These are phyloP conservation scores for Durusdinium trenchii DNA, from an alignment of 73 alveolate genomes.

Conservation along the genomic window DNA sequence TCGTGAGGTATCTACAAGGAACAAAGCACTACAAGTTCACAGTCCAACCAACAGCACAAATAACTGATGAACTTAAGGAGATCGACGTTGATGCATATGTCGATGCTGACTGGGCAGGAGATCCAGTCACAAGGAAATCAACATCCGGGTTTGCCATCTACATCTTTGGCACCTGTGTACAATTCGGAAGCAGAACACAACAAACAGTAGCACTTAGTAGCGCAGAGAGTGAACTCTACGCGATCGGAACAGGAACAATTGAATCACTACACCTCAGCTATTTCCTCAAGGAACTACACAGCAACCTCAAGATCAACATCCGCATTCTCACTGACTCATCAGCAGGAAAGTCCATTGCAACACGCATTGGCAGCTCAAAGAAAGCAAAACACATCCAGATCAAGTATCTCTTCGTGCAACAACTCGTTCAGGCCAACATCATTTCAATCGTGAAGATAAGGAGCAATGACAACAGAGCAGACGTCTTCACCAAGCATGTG, in stretches of 20 bases:
- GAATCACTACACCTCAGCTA: not conserved
- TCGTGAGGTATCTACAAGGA: not conserved
- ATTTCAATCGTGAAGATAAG: not conserved
- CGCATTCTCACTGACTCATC: not conserved
- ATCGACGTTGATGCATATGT: not conserved
- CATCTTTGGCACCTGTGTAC: not conserved
- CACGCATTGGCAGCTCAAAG: not conserved
- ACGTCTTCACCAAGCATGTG: constrained; percentile 10
- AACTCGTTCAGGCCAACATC: not conserved
- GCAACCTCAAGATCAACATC: not conserved
- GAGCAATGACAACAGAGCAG: not conserved
- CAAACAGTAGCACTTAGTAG: not conserved
- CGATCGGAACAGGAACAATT: constrained; percentile 28
- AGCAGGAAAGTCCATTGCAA: constrained; percentile 30
- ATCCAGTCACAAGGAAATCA: constrained; percentile 19
- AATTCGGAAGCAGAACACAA: constrained; percentile 30
- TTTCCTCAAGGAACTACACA: not conserved
- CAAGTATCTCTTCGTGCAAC: constrained; percentile 11
- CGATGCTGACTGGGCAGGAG: constrained; percentile 54
- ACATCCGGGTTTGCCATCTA: not conserved
- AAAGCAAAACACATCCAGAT: constrained; percentile 13
- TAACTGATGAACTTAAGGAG: not conserved
- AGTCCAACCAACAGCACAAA: not conserved
- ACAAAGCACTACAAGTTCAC: constrained; percentile 7
- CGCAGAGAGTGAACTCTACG: constrained; percentile 41